Conservation (phyloP, 352 stramenopile genomes). For the Phytopythium helicoides region DNA sequence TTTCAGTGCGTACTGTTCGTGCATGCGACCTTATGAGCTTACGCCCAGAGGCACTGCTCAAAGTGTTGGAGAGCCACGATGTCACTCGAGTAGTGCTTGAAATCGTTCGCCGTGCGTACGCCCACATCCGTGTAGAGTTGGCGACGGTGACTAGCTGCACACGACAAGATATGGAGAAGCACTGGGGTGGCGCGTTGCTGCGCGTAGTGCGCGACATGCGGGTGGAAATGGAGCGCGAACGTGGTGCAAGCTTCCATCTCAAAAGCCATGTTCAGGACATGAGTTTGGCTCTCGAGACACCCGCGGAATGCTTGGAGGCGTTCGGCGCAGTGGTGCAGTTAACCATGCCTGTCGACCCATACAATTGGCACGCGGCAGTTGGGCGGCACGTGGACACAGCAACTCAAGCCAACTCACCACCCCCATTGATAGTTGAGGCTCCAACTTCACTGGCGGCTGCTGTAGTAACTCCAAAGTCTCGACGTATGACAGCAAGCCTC, state of each 20-base stretch:
- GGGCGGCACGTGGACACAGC: constrained; percentile 8
- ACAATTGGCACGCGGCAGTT: constrained; percentile 30
- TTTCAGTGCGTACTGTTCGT: constrained; percentile 27
- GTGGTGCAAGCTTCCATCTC: neutral
- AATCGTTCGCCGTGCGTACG: constrained; percentile 18
- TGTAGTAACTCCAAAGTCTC: too few relatives aligned
- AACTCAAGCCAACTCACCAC: too few relatives aligned
- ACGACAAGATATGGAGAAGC: constrained; percentile 20
- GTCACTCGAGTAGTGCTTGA: constrained; percentile 18
- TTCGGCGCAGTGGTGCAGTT: constrained; percentile 44
- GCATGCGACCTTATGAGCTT: constrained; percentile 31
- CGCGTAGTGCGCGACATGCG: constrained; percentile 16
- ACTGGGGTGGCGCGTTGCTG: constrained; percentile 20
- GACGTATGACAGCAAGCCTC: too few relatives aligned
- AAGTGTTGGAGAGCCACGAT: constrained; percentile 26
- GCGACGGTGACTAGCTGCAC: constrained; percentile 12
- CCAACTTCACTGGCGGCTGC: too few relatives aligned
- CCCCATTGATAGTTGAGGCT: too few relatives aligned
- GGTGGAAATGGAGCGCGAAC: neutral
- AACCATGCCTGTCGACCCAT: constrained; percentile 24
- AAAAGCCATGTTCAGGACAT: constrained; percentile 16
- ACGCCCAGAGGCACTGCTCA: constrained; percentile 36
- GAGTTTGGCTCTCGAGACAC: constrained; percentile 22
- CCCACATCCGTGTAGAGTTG: constrained; percentile 4
- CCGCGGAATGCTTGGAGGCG: constrained; percentile 32